A percentile compares a stretch with the other conserved stretches of the same genome.
Conservation (phyloP, 1,139 yeast genomes). For the Entelexis paramagnoliae region DNA sequence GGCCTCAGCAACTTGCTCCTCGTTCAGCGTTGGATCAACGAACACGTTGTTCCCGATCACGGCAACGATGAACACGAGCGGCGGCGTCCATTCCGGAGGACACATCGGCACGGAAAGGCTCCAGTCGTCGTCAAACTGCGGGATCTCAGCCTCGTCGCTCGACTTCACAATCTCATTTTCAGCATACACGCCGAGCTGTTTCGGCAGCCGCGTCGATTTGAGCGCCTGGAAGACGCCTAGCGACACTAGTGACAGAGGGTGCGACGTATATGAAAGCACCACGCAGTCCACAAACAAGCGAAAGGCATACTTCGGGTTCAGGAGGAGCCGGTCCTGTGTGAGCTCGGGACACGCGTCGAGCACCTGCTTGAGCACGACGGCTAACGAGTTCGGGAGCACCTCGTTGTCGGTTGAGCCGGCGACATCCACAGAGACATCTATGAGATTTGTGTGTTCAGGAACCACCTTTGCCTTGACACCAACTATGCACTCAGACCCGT, state of each 20-base stretch:
- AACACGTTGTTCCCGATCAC: constrained; percentile 58
- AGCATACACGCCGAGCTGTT: constrained; percentile 18
- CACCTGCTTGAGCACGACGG: constrained; percentile 35
- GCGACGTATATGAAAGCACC: constrained; percentile 54
- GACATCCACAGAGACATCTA: constrained; percentile 68
- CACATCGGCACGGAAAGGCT: constrained; percentile 45
- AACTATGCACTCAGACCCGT: constrained; percentile 86
- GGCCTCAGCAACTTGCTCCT: constrained; percentile 76
- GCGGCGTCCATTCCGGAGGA: constrained; percentile 46
- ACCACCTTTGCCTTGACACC: constrained; percentile 82
- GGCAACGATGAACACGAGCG: constrained; percentile 65
- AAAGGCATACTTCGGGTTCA: constrained; percentile 66
- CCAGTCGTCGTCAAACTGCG: constrained; percentile 87
- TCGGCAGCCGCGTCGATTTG: constrained; percentile 64
- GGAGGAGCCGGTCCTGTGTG: constrained; percentile 38
- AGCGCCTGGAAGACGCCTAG: constrained; percentile 73
- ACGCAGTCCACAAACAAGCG: constrained; percentile 70
- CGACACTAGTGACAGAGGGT: constrained; percentile 71
- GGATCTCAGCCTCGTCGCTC: constrained; percentile 57
- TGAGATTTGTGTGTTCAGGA: constrained; percentile 36
- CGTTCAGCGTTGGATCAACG: constrained; percentile 74
- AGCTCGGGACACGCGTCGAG: constrained; percentile 36
- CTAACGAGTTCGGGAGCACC: constrained; percentile 34
- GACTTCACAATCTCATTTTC: constrained; percentile 27
- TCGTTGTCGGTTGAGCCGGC: constrained; percentile 33